These are phyloP conservation scores for Diutina pseudorugosa DNA, from an alignment of 1,139 yeast species.

Conservation along the genomic window DNA sequence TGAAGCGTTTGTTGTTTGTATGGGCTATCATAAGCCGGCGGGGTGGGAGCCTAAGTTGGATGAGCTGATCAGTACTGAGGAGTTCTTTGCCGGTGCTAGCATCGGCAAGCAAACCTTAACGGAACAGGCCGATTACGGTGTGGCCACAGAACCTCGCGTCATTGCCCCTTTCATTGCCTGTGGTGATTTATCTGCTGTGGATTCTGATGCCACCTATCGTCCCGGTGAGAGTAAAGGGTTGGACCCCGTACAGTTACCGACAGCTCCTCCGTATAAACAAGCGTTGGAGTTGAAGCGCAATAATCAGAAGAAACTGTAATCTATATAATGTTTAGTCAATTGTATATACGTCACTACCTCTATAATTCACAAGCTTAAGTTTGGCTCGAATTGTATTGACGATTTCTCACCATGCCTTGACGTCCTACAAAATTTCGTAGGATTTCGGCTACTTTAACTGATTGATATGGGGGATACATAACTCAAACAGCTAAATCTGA, in stretches of 20 bases:
- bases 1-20: constrained; percentile 88
- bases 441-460: no score
- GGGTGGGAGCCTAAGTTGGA: constrained; percentile 69
- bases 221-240: constrained; percentile 32
- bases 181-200: constrained; percentile 79
- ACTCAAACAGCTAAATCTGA: no score
- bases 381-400: no score
- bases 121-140: constrained; percentile 27
- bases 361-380: no score
- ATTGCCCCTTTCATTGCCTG: constrained; percentile 89
- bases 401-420: no score
- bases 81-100: constrained; percentile 57
- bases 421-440: no score
- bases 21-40: constrained; percentile 69
- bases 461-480: no score
- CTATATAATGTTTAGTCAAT: no score
- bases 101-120: constrained; percentile 43
- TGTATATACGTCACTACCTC: not conserved
- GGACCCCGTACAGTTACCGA: constrained; percentile 90
- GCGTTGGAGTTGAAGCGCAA: constrained; percentile 49
- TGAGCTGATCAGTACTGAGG: constrained; percentile 57
- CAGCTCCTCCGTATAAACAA: constrained; percentile 90
- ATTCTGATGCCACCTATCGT: constrained; percentile 86
- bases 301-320: not conserved
- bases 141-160: constrained; percentile 42